These are phyloP conservation scores for Ceratocystis variospora DNA, from an alignment of 2,329 filamentous ascomycete species.

Conservation along the genomic window DNA sequence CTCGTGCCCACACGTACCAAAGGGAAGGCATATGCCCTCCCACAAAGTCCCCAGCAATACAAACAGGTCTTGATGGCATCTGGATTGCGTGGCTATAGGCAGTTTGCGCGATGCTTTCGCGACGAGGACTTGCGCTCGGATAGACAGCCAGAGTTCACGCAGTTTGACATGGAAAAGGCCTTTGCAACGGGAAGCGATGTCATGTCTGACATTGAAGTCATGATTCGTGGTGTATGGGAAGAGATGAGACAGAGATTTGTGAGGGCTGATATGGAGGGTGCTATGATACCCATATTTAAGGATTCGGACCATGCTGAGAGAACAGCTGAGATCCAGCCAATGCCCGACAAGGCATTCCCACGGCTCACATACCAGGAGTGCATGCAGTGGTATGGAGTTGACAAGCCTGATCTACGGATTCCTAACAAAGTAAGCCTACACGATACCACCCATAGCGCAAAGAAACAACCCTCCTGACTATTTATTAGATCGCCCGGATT, in stretches of 20 bases:
- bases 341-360: conserved; percentile 35
- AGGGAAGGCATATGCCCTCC: conserved; percentile 74
- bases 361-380: conserved; percentile 59
- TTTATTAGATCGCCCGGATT: conserved; percentile 47
- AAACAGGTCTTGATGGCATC: conserved; percentile 96
- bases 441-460: neutral
- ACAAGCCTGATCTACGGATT: conserved; percentile 83
- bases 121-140: conserved; percentile 90
- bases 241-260: conserved; percentile 33
- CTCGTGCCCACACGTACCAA: conserved; percentile 70
- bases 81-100: conserved; percentile 70
- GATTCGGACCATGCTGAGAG: conserved; percentile 13
- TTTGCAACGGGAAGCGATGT: conserved; percentile 63
- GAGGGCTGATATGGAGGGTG: conserved; percentile 24
- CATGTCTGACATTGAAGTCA: conserved; percentile 40
- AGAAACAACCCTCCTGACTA: conserved; percentile 14
- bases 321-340: conserved; percentile 4
- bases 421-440: conserved; percentile 42
- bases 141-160: conserved; percentile 91
- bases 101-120: conserved; percentile 87
- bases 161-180: conserved; percentile 89
- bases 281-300: conserved; percentile 23
- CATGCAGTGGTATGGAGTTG: conserved; percentile 69
- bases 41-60: conserved; percentile 95
- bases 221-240: conserved; percentile 44